Base-by-base conservation (phyloP, 140 eudicot genomes). In the Cichorium intybus region DNA sequence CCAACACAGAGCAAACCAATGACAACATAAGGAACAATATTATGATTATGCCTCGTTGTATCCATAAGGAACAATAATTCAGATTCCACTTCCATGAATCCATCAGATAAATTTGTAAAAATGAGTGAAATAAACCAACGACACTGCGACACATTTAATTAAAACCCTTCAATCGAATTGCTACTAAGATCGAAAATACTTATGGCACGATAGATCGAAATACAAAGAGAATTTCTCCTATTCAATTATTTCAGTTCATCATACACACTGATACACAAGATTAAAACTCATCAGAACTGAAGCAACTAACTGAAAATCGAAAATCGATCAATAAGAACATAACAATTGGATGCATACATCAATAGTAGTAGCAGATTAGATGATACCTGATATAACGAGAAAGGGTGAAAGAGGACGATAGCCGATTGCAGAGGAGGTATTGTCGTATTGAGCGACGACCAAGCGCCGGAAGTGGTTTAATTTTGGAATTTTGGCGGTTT, bases 401-500 rank as follows among this genome's bases (percentile, higher is more conserved):
- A 50, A 17, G 16, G 22, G 47, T 27, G 58, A 64, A 27, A 41
- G 53, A 18, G 16, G 51, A 51, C 52, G 73, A 68, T 56, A 24
- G 16, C 29, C 20, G 24, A 68, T 69, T 56, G 56, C 74, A 45
- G 56, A 54, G 45, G 45, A 66, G 56, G 47, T 6, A 17, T n/a
- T n/a, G n/a, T n/a, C n/a, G n/a, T n/a, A 28, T 31, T 14, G 37
- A 66, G 60, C 37, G 64, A 53, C 35, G 63, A 54, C 23, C 39
- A 15, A 6, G 5, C 74, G 47, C 64, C 53, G 26, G 4, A 56
- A 56, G 15, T 45, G 35, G 26, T 28, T 56, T 21, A 15, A n/a
- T 54, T 68, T 37, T 39, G 54, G 7, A 47, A 14, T 69, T 45
- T 28, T 69, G 56, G 64, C 57, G 55, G 24, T 28, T 64, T 64